Evolutionary conservation across 495 filamentous ascomycete species (phyloP).

Genomic region (Aspergillus diversus): DNA sequence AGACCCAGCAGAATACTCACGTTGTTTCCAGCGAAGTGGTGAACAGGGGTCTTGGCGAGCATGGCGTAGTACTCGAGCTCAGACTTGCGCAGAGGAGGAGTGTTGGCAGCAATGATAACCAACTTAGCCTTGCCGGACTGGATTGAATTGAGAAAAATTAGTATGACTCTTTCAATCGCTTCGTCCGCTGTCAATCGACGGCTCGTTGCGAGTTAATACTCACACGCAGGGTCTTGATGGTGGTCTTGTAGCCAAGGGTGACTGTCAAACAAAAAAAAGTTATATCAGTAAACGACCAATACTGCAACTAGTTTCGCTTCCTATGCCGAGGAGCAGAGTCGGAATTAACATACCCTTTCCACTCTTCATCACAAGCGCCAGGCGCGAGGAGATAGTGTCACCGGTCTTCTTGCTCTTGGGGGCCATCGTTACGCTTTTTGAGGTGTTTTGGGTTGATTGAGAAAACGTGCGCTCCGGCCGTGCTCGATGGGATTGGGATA

Average conservation of each 20-base stretch:
- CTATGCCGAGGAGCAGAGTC: background rate
- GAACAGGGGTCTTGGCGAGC: conserved; percentile 89
- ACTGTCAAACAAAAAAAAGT: conserved; percentile 44
- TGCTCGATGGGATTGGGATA: conserved; percentile 27
- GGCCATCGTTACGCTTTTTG: conserved; percentile 69
- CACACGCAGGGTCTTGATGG: conserved; percentile 87
- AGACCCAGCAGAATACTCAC: conserved; percentile 59
- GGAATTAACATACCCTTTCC: conserved; percentile 68
- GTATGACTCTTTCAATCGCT: conserved; percentile 2
- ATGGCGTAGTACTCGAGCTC: conserved; percentile 94
- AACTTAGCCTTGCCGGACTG: conserved; percentile 62
- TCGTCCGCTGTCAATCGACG: background rate
- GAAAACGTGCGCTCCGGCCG: conserved; percentile 44
- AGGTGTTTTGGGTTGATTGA: conserved; percentile 30
- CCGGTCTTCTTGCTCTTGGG: conserved; percentile 94
- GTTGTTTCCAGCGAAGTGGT: conserved; percentile 98
- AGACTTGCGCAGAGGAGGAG: conserved; percentile 90
- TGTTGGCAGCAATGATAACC: conserved; percentile 86
- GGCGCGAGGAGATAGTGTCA: conserved; percentile 86
- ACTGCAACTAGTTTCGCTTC: background rate
- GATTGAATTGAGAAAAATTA: background rate
- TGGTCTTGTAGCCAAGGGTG: conserved; percentile 91
- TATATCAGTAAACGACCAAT: background rate
- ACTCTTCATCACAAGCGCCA: conserved; percentile 94
- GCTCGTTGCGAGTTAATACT: conserved; percentile 34